A percentile compares a stretch with the other conserved stretches of the same genome.
These are phyloP conservation scores for Aspergillus calidoustus DNA, from an alignment of 2,329 filamentous ascomycete genomes.

Conservation along the genomic window DNA sequence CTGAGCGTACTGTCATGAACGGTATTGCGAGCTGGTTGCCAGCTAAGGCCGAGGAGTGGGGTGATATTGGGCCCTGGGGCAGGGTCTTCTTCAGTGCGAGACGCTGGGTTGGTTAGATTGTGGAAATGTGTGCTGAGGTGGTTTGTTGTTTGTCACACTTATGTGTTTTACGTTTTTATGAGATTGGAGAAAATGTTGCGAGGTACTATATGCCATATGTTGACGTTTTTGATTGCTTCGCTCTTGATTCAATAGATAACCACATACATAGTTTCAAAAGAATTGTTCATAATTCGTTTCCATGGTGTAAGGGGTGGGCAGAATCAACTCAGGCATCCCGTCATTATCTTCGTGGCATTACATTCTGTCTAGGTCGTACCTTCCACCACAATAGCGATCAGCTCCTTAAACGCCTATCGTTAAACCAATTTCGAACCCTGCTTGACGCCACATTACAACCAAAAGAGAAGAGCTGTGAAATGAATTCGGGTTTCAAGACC, in stretches of 20 bases:
- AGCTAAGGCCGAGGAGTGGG: conserved; percentile 68
- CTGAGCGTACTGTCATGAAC: conserved; percentile 83
- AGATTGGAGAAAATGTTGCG: background rate
- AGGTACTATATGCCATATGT: background rate
- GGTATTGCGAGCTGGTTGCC: conserved; percentile 79
- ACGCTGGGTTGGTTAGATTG: conserved; percentile 74
- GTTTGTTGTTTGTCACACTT: background rate
- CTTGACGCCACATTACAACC: background rate
- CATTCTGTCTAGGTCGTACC: background rate
- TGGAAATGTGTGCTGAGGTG: background rate
- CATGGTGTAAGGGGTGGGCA: background rate
- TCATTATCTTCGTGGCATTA: background rate
- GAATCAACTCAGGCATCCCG: background rate
- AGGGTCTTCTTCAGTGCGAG: conserved; percentile 86
- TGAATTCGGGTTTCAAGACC: background rate
- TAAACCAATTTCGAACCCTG: background rate
- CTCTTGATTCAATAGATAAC: background rate
- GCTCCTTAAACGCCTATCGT: background rate
- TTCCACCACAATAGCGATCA: background rate
- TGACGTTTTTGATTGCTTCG: background rate
- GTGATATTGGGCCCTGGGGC: conserved; percentile 82
- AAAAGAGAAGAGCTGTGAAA: background rate
- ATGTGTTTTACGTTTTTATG: background rate
- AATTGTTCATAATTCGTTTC: background rate
- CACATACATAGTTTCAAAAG: background rate